Base-by-base conservation (phyloP, 2,329 filamentous ascomycete genomes). In the Fusarium sp. region DNA sequence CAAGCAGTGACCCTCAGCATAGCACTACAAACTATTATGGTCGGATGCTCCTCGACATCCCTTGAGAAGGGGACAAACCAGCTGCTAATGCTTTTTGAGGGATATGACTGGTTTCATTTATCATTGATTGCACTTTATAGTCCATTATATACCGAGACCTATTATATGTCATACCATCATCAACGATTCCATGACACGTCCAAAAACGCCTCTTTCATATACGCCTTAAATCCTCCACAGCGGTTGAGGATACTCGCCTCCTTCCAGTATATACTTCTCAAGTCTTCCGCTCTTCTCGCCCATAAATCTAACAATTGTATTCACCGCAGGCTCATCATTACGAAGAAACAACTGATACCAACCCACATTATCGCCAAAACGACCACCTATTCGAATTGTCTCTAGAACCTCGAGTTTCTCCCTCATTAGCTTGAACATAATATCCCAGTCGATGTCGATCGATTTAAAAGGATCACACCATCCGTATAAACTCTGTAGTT, bases 221-320 rank as follows among this genome's bases (percentile, higher is more conserved):
- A 27, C 37, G 5, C 21, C 9, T 41, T 18, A 52, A 17, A 61
- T 52, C 33, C 37, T 48, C 67, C 64, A 70, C 14, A 33, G 18
- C 23, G 53, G 62, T 13, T 15, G 43, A 20, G 68, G 69, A 48
- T 65, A 70, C 40, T 71, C 49, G 13, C 69, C 69, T 21, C 69
- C 58, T 11, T 67, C 40, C 21, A 72, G 14, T 11, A 72, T 52
- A 27, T 52, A 71, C 43, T 40, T 54, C 56, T 70, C 69, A 7
- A 71, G 47, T 18, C 53, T 43, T 7, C 15, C 35, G 5, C 58
- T 62, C 9, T 55, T 49, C 25, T 54, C 62, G 5, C 45, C 45
- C 36, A 33, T 33, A 6, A 52, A n/a, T 29, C 49, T 48, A 9
- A 46, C 8, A 40, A 46, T 17, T 6, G 27, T 41, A 18, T 37